phyloP scores from a whole-genome alignment of 148 eudicot species.

The Vaccinium darrowii region DNA sequence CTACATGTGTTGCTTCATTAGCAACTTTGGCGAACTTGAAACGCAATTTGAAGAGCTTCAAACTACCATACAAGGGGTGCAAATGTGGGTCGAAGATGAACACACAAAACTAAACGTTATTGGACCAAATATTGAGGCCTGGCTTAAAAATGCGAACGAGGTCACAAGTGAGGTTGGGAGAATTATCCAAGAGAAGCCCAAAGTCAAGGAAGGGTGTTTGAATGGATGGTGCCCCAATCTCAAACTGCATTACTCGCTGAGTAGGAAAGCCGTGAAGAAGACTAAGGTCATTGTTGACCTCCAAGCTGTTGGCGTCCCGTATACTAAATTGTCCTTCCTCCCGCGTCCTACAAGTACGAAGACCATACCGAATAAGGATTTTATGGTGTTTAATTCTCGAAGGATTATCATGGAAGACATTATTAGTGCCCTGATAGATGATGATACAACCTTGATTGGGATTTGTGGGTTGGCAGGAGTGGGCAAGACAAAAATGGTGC shows the following conservation, averaged over 20 bases:
- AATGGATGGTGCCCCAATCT: background rate
- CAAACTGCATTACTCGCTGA: background rate
- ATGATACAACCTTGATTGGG: background rate
- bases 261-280: background rate
- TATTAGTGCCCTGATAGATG: background rate
- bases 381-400: background rate
- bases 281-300: background rate
- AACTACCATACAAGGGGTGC: background rate
- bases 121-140: background rate
- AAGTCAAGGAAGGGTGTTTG: background rate
- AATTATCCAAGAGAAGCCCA: background rate
- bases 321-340: background rate
- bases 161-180: background rate
- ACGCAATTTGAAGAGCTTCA: slow-evolving; percentile 12
- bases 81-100: slow-evolving; percentile 19
- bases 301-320: background rate
- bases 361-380: background rate
- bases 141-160: background rate
- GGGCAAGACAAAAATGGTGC: background rate
- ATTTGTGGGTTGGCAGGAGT: background rate
- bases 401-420: background rate
- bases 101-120: slow-evolving; percentile 25
- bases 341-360: background rate
- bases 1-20: slow-evolving; percentile 21
- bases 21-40: slow-evolving; percentile 17